Percentiles rank a stretch among this genome's conserved stretches.
phyloP scores from a whole-genome alignment of 208 protist species.

The Leishmania amazonensis region DNA sequence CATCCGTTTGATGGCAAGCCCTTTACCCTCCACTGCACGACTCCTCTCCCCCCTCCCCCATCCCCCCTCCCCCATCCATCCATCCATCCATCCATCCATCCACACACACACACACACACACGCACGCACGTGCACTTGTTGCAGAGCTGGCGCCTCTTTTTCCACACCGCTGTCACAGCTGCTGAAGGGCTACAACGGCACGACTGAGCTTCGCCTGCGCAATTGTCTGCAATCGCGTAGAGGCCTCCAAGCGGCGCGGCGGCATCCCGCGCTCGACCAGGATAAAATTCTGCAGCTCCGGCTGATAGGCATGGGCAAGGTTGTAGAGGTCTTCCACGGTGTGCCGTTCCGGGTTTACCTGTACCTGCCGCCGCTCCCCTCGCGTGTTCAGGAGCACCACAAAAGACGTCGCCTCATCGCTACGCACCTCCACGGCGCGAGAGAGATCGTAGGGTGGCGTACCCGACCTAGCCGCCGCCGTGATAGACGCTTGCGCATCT shows the following conservation, averaged over 20 bases:
- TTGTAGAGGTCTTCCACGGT: constrained; percentile 78
- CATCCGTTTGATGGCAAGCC: too few relatives aligned
- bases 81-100: too few relatives aligned
- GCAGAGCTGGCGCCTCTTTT: background rate
- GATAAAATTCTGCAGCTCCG: constrained; percentile 39
- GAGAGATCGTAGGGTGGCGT: constrained; percentile 16
- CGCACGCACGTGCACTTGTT: background rate
- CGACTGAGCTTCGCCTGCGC: constrained; percentile 64
- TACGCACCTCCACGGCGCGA: constrained; percentile 36
- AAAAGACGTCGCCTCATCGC: constrained; percentile 51
- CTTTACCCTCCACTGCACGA: background rate
- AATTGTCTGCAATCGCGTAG: constrained; percentile 44
- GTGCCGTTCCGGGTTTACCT: constrained; percentile 74
- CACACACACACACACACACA: background rate
- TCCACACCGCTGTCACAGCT: constrained; percentile 18
- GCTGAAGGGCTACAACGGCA: constrained; percentile 63
- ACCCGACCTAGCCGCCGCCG: background rate
- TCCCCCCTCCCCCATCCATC: background rate
- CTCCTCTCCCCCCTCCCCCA: background rate
- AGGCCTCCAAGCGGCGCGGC: constrained; percentile 50
- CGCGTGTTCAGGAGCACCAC: constrained; percentile 67
- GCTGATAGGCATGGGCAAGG: constrained; percentile 51
- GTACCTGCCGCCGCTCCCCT: constrained; percentile 63
- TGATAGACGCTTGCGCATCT: background rate
- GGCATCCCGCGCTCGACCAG: constrained; percentile 73